phyloP scores from a whole-genome alignment of 2,329 filamentous ascomycete species.

The Colletotrichum lupini region DNA sequence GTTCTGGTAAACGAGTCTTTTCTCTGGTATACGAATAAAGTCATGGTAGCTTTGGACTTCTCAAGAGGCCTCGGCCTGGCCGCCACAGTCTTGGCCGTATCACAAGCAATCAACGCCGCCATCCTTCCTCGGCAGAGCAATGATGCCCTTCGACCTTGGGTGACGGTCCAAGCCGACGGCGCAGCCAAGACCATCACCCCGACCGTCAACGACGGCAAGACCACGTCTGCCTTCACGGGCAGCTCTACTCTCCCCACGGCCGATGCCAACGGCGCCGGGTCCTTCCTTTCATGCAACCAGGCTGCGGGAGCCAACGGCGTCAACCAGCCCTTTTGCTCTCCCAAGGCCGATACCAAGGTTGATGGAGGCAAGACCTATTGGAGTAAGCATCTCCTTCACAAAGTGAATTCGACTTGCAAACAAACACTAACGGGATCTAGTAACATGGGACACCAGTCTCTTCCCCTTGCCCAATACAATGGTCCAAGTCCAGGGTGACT shows the following conservation, averaged over 20 bases:
- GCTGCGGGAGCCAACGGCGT: constrained; percentile 27
- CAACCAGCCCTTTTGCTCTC: constrained; percentile 34
- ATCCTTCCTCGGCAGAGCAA: constrained; percentile 24
- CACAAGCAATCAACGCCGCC: constrained; percentile 11
- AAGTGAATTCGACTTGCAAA: neutral
- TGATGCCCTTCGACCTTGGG: constrained; percentile 35
- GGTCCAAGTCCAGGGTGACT: constrained; percentile 34
- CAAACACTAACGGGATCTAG: constrained; percentile 21
- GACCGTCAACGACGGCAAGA: constrained; percentile 33
- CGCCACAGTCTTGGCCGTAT: neutral
- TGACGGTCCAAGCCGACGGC: constrained; percentile 33
- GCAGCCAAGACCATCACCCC: constrained; percentile 31
- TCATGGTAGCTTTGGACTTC: constrained; percentile 9
- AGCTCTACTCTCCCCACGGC: constrained; percentile 26
- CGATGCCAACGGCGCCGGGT: constrained; percentile 25
- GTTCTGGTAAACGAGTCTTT: neutral
- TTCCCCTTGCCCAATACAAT: constrained; percentile 29
- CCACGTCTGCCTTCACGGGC: constrained; percentile 29
- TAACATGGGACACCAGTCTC: constrained; percentile 36
- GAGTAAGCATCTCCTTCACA: constrained; percentile 13
- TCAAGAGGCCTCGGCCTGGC: constrained; percentile 15
- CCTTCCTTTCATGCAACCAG: constrained; percentile 34
- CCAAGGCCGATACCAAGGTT: constrained; percentile 18
- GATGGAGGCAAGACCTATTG: constrained; percentile 34
- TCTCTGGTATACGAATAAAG: neutral